These are phyloP conservation scores for Aspergillus persii DNA, from an alignment of 2,329 filamentous ascomycete genomes.

Conservation along the genomic window DNA sequence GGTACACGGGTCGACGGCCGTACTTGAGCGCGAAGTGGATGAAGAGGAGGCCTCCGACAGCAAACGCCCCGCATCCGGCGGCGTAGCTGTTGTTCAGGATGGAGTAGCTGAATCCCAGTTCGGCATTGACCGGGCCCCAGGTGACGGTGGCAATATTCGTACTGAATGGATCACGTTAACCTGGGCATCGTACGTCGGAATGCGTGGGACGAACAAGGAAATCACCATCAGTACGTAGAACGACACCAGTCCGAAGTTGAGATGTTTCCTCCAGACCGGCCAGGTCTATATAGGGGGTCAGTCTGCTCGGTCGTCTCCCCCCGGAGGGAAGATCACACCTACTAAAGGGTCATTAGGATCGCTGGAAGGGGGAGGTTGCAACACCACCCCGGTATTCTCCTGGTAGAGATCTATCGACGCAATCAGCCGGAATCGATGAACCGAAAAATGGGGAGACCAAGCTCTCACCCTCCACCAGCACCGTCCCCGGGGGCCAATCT, in stretches of 20 bases:
- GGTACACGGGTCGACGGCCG: slow-evolving; percentile 47
- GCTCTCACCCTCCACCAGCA: not conserved
- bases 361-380: not conserved
- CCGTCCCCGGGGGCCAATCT: not conserved
- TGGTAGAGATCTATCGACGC: not conserved
- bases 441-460: not conserved
- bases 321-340: not conserved
- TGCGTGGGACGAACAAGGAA: not conserved
- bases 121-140: slow-evolving; percentile 43
- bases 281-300: not conserved
- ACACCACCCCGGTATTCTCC: not conserved
- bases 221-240: not conserved
- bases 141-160: slow-evolving; percentile 15
- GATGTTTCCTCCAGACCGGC: not conserved
- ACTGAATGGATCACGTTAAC: no score
- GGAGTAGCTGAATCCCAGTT: slow-evolving; percentile 44
- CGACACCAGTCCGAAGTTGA: not conserved
- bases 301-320: not conserved
- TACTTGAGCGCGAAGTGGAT: slow-evolving; percentile 49
- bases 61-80: slow-evolving; percentile 42
- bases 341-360: not conserved
- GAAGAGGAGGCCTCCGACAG: slow-evolving; percentile 43
- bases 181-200: no score
- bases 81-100: slow-evolving; percentile 49
- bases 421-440: not conserved